A percentile compares a stretch with the other conserved stretches of the same genome.
These are phyloP conservation scores for Podila epigama DNA, from an alignment of 192 early-diverging fungal species.

Conservation along the genomic window DNA sequence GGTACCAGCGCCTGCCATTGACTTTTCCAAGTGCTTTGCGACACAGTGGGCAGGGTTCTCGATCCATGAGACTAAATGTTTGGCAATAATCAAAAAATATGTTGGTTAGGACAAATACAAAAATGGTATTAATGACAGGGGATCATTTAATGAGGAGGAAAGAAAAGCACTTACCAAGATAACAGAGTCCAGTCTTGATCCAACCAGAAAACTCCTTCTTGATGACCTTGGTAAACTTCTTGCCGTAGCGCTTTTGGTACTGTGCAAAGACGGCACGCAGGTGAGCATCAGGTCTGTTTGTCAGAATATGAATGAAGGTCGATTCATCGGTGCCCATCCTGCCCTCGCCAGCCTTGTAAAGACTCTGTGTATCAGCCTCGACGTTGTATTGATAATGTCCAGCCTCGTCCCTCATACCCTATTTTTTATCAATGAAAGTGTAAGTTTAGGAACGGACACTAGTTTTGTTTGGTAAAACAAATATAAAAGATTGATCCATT, in stretches of 20 bases:
- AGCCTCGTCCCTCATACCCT: conserved; percentile 39
- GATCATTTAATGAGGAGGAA: not conserved
- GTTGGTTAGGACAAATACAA: not conserved
- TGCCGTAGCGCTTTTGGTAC: conserved; percentile 26
- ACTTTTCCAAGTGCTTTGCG: conserved; percentile 46
- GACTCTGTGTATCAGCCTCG: conserved; percentile 27
- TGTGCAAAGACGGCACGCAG: conserved; percentile 27
- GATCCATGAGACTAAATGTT: conserved; percentile 29
- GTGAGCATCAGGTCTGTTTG: conserved; percentile 42
- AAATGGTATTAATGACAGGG: not conserved
- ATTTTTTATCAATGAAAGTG: not conserved
- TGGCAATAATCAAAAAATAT: not conserved
- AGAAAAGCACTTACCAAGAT: conserved; percentile 22
- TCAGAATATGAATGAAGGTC: conserved; percentile 36
- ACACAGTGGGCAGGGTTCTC: conserved; percentile 31
- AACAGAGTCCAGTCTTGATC: conserved; percentile 39
- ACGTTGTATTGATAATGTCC: conserved; percentile 39
- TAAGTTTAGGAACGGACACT: not conserved
- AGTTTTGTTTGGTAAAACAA: too few species aligned
- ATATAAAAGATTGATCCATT: not conserved
- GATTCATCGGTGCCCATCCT: conserved; percentile 44
- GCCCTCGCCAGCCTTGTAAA: conserved; percentile 47
- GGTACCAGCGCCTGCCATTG: conserved; percentile 37
- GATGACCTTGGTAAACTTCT: conserved; percentile 44
- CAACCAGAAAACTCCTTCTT: conserved; percentile 47